Conservation (phyloP, 73 alveolate species). For the Paramecium biaurelia region DNA sequence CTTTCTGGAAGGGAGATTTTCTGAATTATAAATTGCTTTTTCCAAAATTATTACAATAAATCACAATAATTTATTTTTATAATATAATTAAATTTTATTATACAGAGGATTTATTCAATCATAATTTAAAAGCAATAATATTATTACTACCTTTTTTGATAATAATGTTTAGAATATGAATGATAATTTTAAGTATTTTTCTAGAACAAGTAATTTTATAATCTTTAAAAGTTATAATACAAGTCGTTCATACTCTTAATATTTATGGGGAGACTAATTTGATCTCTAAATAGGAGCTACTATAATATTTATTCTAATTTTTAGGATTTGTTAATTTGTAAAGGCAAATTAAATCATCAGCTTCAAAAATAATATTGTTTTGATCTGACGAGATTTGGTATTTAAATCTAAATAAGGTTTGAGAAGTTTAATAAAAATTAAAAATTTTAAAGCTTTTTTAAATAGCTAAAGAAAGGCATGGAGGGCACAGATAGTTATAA, state of each 20-base stretch:
- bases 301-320: too few species aligned
- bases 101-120: neutral
- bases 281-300: neutral
- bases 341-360: neutral
- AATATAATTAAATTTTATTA: too few species aligned
- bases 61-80: too few species aligned
- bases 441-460: slow-evolving; percentile 18
- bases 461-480: slow-evolving; percentile 14
- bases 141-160: neutral
- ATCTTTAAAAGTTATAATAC: neutral
- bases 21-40: neutral
- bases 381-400: neutral
- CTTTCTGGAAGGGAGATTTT: neutral
- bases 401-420: neutral
- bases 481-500: neutral
- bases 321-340: neutral
- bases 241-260: neutral
- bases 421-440: slow-evolving; percentile 5
- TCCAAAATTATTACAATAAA: neutral
- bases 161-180: neutral
- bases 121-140: neutral
- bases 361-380: neutral
- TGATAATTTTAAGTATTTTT: neutral
- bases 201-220: too few species aligned
- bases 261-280: neutral